Conservation (phyloP, 2,329 filamentous ascomycete species). For the Penicillium freii region DNA sequence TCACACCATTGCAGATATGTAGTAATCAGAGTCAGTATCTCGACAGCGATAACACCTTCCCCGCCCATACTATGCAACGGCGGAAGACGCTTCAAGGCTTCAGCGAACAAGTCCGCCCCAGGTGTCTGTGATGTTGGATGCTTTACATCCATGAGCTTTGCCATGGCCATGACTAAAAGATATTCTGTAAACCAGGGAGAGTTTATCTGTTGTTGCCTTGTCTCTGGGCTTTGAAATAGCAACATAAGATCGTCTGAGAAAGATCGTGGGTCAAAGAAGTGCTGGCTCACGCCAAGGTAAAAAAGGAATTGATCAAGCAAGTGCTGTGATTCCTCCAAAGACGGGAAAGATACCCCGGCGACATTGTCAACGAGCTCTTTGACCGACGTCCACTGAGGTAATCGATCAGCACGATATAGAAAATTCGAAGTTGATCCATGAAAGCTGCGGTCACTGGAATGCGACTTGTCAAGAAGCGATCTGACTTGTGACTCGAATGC, state of each 20-base stretch:
- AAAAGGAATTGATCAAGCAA: constrained; percentile 24
- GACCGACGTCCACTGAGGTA: constrained; percentile 8
- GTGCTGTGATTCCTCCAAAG: constrained; percentile 20
- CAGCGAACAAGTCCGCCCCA: constrained; percentile 18
- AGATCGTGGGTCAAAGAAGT: constrained; percentile 22
- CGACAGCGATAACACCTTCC: constrained; percentile 17
- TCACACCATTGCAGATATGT: constrained; percentile 25
- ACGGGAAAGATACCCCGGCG: constrained; percentile 8
- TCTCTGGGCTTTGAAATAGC: constrained; percentile 16
- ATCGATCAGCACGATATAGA: background rate
- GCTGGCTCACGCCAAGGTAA: constrained; percentile 26
- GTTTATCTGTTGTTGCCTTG: constrained; percentile 10
- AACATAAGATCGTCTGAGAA: constrained; percentile 21
- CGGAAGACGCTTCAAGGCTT: constrained; percentile 18
- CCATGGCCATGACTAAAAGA: constrained; percentile 27
- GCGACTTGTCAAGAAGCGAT: constrained; percentile 17
- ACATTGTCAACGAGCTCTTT: constrained; percentile 6
- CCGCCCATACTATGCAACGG: constrained; percentile 16
- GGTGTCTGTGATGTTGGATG: constrained; percentile 18
- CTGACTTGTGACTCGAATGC: constrained; percentile 23
- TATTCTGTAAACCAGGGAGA: constrained; percentile 23
- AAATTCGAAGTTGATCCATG: background rate
- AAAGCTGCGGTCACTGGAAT: background rate
- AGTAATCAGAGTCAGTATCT: constrained; percentile 19
- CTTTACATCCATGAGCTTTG: constrained; percentile 24